Conservation (phyloP, 306 rosid genomes). For the Fragaria ananassa region DNA sequence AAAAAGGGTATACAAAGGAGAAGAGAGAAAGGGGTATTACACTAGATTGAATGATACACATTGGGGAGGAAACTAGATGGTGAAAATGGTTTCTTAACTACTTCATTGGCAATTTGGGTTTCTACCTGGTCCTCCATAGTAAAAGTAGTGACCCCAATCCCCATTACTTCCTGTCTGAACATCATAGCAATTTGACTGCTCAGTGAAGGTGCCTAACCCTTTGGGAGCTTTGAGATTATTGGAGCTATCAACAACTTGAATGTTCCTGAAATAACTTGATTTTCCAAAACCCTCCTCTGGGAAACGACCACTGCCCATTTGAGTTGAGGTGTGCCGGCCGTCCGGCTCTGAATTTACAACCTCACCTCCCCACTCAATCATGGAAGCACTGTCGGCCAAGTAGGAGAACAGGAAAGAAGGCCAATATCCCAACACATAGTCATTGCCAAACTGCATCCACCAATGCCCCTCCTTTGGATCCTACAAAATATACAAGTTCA, state of each 20-base stretch:
- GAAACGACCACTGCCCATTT: conserved; percentile 94
- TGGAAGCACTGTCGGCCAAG: conserved; percentile 90
- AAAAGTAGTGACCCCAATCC: conserved; percentile 97
- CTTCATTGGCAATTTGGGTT: conserved; percentile 67
- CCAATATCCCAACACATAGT: conserved; percentile 86
- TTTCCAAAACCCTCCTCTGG: conserved; percentile 96
- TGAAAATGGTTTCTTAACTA: not conserved
- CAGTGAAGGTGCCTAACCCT: conserved; percentile 81
- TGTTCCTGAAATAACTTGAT: conserved; percentile 83
- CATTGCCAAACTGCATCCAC: conserved; percentile 99
- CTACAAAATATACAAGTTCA: conserved; percentile 28
- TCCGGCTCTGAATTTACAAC: conserved; percentile 80
- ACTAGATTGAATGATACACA: conserved; percentile 56
- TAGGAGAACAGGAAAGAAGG: conserved; percentile 92
- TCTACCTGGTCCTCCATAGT: conserved; percentile 99
- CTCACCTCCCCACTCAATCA: conserved; percentile 99
- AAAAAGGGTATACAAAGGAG: conserved; percentile 37
- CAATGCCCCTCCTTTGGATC: conserved; percentile 98
- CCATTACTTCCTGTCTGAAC: conserved; percentile 92
- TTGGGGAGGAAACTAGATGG: conserved; percentile 8
- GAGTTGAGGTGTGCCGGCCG: conserved; percentile 88
- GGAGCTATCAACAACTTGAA: conserved; percentile 88
- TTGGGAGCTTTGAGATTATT: conserved; percentile 92
- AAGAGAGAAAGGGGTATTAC: conserved; percentile 30
- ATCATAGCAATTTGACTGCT: conserved; percentile 88